phyloP scores from a whole-genome alignment of 163 green algal species.

The Prototheca cutis region DNA sequence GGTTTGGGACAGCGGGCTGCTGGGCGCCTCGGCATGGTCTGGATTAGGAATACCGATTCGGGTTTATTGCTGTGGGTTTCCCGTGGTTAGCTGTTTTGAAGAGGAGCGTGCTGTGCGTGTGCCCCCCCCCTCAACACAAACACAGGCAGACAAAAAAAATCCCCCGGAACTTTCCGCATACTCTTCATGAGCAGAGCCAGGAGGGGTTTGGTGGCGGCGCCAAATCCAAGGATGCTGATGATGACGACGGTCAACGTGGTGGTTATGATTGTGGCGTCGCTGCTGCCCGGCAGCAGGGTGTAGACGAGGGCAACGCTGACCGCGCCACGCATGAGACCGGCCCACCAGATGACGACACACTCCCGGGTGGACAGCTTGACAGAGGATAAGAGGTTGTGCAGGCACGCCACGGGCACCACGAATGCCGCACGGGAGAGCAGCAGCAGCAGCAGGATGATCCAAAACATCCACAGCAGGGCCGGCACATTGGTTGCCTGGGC shows the following conservation, averaged over 20 bases:
- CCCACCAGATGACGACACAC: conserved; percentile 67
- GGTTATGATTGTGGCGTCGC: conserved; percentile 50
- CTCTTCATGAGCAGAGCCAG: conserved; percentile 38
- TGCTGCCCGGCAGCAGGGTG: conserved; percentile 56
- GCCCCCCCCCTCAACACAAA: too few relatives aligned
- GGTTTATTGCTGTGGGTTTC: too few relatives aligned
- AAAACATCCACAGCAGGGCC: conserved; percentile 35
- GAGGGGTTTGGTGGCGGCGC: conserved; percentile 56
- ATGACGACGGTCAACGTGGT: conserved; percentile 58
- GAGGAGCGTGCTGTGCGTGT: too few relatives aligned
- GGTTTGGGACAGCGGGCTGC: background rate
- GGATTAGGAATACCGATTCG: background rate
- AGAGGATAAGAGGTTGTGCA: conserved; percentile 48
- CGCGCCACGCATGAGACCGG: conserved; percentile 78
- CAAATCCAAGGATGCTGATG: conserved; percentile 43
- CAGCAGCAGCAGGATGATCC: conserved; percentile 36
- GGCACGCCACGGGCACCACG: conserved; percentile 54
- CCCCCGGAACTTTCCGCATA: background rate
- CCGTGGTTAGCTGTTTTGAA: too few relatives aligned
- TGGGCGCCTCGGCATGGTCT: background rate
- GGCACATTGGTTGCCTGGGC: conserved; percentile 29
- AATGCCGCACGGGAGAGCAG: conserved; percentile 46
- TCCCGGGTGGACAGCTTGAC: conserved; percentile 46
- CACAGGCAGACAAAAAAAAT: background rate
- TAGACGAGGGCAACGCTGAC: conserved; percentile 73